These are phyloP conservation scores for Clonostachys rhizophaga DNA, from an alignment of 2,329 filamentous ascomycete species.

Conservation along the genomic window DNA sequence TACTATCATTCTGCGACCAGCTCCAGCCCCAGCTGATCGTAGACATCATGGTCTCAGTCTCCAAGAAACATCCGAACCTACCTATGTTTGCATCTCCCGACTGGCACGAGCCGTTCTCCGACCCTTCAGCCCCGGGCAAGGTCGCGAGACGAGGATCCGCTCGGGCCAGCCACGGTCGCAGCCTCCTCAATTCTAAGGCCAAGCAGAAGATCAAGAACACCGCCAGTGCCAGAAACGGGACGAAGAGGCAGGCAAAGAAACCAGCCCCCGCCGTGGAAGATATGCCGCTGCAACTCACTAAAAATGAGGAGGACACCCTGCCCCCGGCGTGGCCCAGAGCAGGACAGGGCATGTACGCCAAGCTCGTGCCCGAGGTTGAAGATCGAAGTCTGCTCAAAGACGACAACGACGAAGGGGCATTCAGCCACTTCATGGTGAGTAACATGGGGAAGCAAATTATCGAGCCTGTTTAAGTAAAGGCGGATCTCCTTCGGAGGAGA, in stretches of 20 bases:
- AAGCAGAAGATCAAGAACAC: constrained; percentile 4
- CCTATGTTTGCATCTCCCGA: constrained; percentile 35
- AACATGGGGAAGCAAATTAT: constrained; percentile 26
- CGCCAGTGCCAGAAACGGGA: not conserved
- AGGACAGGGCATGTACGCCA: constrained; percentile 31
- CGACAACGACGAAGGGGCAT: constrained; percentile 33
- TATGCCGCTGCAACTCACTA: constrained; percentile 4
- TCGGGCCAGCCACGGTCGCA: constrained; percentile 4
- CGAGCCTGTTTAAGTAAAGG: constrained; percentile 15
- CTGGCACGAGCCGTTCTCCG: constrained; percentile 21
- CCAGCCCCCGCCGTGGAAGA: constrained; percentile 15
- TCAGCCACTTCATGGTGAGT: constrained; percentile 37
- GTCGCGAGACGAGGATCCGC: not conserved
- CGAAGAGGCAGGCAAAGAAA: constrained; percentile 1
- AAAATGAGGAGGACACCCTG: constrained; percentile 22
- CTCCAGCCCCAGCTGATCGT: constrained; percentile 32
- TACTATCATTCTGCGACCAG: constrained; percentile 34
- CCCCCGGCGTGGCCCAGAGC: constrained; percentile 33
- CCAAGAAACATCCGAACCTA: constrained; percentile 33
- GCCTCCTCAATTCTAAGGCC: constrained; percentile 4
- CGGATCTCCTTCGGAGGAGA: not conserved
- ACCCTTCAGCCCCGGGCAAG: not conserved
- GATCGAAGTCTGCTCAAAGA: constrained; percentile 28
- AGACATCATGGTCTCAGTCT: constrained; percentile 34
- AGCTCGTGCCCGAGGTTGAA: constrained; percentile 26